Percentiles rank a stretch among this genome's conserved stretches.
Conservation (phyloP, 1,284 basidiomycete genomes). For the Stygiomarasmius scandens region DNA sequence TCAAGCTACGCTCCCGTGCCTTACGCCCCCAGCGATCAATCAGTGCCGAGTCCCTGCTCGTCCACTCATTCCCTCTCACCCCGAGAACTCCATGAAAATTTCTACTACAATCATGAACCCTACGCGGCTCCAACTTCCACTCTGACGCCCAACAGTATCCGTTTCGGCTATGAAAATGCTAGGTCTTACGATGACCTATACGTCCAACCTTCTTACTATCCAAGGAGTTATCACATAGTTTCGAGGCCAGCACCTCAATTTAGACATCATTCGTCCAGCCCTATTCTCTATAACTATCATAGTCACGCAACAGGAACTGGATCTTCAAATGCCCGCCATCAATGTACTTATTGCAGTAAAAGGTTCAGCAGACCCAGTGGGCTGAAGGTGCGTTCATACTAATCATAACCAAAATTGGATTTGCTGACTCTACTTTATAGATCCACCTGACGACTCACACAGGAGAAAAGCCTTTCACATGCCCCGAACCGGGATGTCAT, state of each 20-base stretch:
- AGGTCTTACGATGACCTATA: background rate
- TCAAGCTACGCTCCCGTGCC: background rate
- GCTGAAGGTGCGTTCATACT: conserved; percentile 42
- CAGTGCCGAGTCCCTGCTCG: background rate
- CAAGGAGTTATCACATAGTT: background rate
- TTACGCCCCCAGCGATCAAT: background rate
- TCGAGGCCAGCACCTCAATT: background rate
- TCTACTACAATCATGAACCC: background rate
- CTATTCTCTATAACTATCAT: conserved; percentile 13
- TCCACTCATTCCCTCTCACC: background rate
- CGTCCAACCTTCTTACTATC: background rate
- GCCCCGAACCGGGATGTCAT: conserved; percentile 53
- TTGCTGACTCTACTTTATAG: conserved; percentile 26
- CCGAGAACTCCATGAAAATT: background rate
- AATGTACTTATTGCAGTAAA: conserved; percentile 54
- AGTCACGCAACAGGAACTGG: conserved; percentile 1
- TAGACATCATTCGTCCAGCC: conserved; percentile 14
- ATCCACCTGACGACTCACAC: conserved; percentile 61
- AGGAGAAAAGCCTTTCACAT: conserved; percentile 56
- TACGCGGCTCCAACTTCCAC: background rate
- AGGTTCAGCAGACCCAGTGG: conserved; percentile 58
- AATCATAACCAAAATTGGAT: conserved; percentile 5
- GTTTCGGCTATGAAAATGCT: too few relatives aligned
- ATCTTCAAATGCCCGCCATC: conserved; percentile 31
- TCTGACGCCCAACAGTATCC: background rate